Conservation (phyloP, 1,284 basidiomycete species). For the Sporisorium exsertum region DNA sequence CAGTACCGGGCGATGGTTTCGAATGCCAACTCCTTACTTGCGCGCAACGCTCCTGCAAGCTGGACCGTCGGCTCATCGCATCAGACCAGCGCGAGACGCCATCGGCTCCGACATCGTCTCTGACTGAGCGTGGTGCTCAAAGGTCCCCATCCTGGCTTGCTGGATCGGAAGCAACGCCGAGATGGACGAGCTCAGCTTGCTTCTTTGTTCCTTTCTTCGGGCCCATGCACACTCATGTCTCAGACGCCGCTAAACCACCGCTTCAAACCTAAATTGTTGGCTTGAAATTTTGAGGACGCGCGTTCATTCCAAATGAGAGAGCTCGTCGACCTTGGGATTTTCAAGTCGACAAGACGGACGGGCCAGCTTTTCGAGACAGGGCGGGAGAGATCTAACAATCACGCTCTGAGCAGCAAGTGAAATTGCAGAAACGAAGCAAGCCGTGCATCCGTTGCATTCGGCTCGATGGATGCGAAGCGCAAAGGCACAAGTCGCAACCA, state of each 20-base stretch:
- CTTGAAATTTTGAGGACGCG: no score
- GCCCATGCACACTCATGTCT: no score
- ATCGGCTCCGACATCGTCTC: background rate
- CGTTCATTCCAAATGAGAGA: no score
- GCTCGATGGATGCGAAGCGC: background rate
- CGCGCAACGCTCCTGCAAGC: background rate
- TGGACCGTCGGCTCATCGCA: background rate
- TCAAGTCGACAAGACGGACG: slow-evolving; percentile 4
- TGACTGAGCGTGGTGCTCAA: background rate
- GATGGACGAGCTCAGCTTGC: background rate
- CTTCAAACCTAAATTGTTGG: no score
- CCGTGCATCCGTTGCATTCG: background rate
- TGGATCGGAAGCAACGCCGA: no score
- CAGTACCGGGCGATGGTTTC: background rate
- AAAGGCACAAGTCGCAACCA: background rate
- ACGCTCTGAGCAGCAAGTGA: background rate
- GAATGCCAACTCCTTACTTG: slow-evolving; percentile 2
- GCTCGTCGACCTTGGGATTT: background rate
- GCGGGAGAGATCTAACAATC: background rate
- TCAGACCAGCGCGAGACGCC: background rate
- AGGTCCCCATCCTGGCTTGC: background rate
- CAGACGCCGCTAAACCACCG: no score
- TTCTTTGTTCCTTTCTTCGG: no score
- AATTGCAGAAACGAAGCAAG: background rate
- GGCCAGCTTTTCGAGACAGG: background rate